Evolutionary conservation across 495 filamentous ascomycete species (phyloP), one percentile per base, ranked within the genome.

Genomic region (Annulohypoxylon nitens): DNA sequence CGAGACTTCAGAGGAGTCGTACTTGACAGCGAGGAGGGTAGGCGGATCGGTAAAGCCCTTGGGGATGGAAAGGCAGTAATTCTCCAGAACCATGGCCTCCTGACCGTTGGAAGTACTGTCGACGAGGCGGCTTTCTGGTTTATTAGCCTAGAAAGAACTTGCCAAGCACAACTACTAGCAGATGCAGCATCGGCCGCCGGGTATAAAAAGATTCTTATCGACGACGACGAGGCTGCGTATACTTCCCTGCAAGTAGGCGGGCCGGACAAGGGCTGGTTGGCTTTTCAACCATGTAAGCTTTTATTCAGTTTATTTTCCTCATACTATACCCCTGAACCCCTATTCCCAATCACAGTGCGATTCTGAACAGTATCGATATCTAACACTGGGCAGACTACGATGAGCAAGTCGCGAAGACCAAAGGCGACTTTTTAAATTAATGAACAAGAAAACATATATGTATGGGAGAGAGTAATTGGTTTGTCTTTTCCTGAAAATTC

Each of bases 121-220:
- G 90, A 91, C 65, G 90, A 90, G 69, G 90, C 90, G 0, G 90
- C 89, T 1, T 91, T 90, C 71, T 89, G 90, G 81, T 92, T 91
- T 70, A 82, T 88, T 20, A 89, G 87, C 70, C 79, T 92, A 23
- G 90, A 92, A 62, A 85, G 88, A 71, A 87, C 88, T 25, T 92
- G 90, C 68, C 88, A 90, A 50, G 87, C 88, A 8, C 90, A 92
- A 75, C 79, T 92, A 26, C 79, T 92, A 48, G 89, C 88, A 0
- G 90, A 91, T 66, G 89, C 89, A 1, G 89, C 89, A 1, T 86
- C 84, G 0, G 87, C 82, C 23, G 86, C 84, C n/a, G 78, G 88
- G 7, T 82, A 86, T 45, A 86, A 89, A 81, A 90, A 84, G 78
- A 87, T 88, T 33, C 81, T 87, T 45, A 85, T 87, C 63, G 78